Percentiles rank a stretch among this genome's conserved stretches.
Evolutionary conservation across 192 early-diverging fungal species (phyloP).

Genomic region (Linnemannia schmuckeri): DNA sequence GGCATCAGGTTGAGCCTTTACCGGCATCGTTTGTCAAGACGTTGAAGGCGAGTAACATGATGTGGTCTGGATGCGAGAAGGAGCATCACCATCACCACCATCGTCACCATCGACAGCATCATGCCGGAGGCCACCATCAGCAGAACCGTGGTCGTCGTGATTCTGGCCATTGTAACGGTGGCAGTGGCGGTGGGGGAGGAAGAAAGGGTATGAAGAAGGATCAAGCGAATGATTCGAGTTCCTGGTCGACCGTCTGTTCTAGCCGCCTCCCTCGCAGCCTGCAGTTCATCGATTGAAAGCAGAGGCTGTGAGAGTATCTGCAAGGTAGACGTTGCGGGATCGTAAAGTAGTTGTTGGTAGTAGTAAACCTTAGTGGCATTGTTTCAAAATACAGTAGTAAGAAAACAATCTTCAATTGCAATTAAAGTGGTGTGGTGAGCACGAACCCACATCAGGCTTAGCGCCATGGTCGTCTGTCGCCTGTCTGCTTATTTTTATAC

Average conservation of each 20-base stretch:
- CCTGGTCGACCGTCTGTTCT: constrained; percentile 39
- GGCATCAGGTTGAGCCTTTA: constrained; percentile 51
- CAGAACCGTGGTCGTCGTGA: neutral
- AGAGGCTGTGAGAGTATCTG: neutral
- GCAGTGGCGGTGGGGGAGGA: neutral
- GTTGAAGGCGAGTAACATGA: constrained; percentile 23
- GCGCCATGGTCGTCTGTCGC: neutral
- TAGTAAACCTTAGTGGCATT: neutral
- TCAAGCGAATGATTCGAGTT: constrained; percentile 5
- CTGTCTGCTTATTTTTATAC: neutral
- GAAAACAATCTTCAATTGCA: neutral
- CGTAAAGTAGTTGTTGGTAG: neutral
- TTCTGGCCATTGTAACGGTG: neutral
- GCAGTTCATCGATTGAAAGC: constrained; percentile 43
- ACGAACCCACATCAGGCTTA: neutral
- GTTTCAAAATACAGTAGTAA: neutral
- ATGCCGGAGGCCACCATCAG: neutral
- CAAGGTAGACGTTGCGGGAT: neutral
- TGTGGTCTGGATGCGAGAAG: constrained; percentile 30
- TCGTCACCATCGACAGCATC: neutral
- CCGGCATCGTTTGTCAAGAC: constrained; percentile 52
- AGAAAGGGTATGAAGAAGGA: neutral
- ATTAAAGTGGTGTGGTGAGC: neutral
- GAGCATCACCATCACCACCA: constrained; percentile 8
- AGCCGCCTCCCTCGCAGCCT: constrained; percentile 48